Base-by-base conservation (phyloP, 768 basidiomycete genomes). In the Naganishia randhawae region DNA sequence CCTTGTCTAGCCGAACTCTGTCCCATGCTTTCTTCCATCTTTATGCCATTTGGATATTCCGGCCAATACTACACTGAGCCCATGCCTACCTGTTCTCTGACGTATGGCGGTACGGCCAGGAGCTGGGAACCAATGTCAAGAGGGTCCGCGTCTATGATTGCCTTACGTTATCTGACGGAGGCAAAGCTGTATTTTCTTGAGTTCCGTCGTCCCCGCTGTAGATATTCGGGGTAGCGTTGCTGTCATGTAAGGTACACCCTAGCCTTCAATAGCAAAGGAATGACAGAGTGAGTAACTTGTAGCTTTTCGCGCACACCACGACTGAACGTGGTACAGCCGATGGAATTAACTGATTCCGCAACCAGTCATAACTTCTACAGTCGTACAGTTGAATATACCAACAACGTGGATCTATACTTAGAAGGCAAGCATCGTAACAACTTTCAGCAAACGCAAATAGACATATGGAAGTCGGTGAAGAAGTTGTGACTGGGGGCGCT, bases 321-420 rank as follows among this genome's bases (percentile, higher is more conserved):
- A 42, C 41, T 42, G 6, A 42, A 16, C 8, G 41, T 8, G 5
- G 19, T 19, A 42, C 41, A 42, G 41, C 41, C 41, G 4, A 13
- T 13, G 5, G 5, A 16, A 42, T 42, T 16, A 16, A 42, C 41
- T 42, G 14, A 19, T 13, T 16, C 41, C 41, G 41, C 19, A n/a
- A n/a, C 41, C 41, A 42, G 8, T 42, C 19, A 42, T 42, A 42
- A 19, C 41, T n/a, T 42, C 41, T 42, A 42, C 14, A 8, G 6
- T 42, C n/a, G n/a, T n/a, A n/a, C n/a, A n/a, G n/a, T 42, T 16
- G 8, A 42, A 42, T 16, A 42, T 42, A 42, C n/a, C n/a, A n/a
- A n/a, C n/a, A n/a, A n/a, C n/a, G n/a, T 42, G 7, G 45, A 48
- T 48, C 45, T 48, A 48, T 48, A 48, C n/a, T n/a, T 48, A 48